These are phyloP conservation scores for Phycomyces nitens DNA, from an alignment of 192 early-diverging fungal genomes.

Conservation along the genomic window DNA sequence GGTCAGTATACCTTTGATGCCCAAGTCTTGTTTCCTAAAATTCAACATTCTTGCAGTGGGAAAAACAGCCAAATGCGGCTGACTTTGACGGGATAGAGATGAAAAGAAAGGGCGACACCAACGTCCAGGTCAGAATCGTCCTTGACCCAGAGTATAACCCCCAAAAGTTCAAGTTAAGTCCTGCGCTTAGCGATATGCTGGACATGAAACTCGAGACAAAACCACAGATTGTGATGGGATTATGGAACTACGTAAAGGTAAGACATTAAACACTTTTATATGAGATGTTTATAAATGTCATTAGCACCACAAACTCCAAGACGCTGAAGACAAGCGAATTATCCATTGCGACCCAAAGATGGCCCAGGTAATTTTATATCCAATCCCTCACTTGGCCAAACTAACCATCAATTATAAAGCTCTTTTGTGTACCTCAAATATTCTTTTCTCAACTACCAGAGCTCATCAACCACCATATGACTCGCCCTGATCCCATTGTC, in stretches of 20 bases:
- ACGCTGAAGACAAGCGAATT: constrained; percentile 80
- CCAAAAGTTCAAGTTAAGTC: constrained; percentile 77
- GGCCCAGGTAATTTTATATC: constrained; percentile 45
- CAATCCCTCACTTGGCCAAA: too few relatives aligned
- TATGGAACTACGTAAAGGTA: constrained; percentile 98
- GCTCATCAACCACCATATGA: constrained; percentile 68
- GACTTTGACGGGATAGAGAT: constrained; percentile 90
- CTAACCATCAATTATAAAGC: constrained; percentile 44
- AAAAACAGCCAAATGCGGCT: constrained; percentile 41
- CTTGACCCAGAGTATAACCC: constrained; percentile 76
- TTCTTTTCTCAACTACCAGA: constrained; percentile 82
- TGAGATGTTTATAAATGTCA: not conserved
- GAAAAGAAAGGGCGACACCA: constrained; percentile 84
- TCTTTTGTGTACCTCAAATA: constrained; percentile 65
- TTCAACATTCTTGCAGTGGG: constrained; percentile 44
- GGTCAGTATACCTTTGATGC: constrained; percentile 32
- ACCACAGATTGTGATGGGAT: constrained; percentile 71
- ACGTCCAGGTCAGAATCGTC: constrained; percentile 77
- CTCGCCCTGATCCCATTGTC: constrained; percentile 81
- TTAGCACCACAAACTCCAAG: constrained; percentile 84
- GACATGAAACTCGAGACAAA: constrained; percentile 74
- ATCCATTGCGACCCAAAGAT: constrained; percentile 83
- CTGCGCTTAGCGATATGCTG: constrained; percentile 70
- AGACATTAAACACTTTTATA: not conserved
- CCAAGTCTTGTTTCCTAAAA: not conserved